phyloP scores from a whole-genome alignment of 371 early-diverging fungal species.

The Mycotypha africana region DNA sequence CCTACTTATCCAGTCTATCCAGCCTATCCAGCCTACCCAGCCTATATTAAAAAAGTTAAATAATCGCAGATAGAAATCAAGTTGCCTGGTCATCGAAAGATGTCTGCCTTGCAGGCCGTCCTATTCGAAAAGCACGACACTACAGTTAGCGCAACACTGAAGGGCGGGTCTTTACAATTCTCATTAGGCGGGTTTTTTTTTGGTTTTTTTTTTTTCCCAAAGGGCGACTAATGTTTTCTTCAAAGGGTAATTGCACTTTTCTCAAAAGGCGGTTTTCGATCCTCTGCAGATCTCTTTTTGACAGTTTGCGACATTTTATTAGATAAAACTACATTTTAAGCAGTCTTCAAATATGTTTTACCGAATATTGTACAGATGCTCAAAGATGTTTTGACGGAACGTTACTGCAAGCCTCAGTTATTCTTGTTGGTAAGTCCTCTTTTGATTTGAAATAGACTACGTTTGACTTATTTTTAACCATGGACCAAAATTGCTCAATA shows the following conservation, averaged over 20 bases:
- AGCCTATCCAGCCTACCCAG: no score
- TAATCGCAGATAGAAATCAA: no score
- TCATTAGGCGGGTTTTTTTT: background rate
- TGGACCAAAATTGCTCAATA: constrained; percentile 1
- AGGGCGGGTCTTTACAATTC: background rate
- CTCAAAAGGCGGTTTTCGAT: background rate
- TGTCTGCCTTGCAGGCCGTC: no score
- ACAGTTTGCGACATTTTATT: background rate
- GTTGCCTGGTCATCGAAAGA: no score
- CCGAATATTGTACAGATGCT: constrained; percentile 8
- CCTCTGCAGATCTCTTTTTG: background rate
- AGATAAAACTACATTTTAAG: background rate
- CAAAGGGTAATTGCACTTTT: background rate
- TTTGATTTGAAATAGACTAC: background rate
- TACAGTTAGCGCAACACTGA: background rate
- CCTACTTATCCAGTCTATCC: no score
- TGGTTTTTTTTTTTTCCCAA: background rate
- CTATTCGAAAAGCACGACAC: no score
- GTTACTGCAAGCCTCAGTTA: constrained; percentile 4
- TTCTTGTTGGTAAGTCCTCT: constrained; percentile 5
- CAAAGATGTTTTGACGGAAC: constrained; percentile 1
- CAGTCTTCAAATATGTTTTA: constrained; percentile 3
- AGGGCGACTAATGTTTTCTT: background rate
- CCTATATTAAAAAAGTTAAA: no score
- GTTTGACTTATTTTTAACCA: constrained; percentile 1